Evolutionary conservation across 305 asterid genomes (phyloP).

Genomic region (Fraxinus platypoda): DNA sequence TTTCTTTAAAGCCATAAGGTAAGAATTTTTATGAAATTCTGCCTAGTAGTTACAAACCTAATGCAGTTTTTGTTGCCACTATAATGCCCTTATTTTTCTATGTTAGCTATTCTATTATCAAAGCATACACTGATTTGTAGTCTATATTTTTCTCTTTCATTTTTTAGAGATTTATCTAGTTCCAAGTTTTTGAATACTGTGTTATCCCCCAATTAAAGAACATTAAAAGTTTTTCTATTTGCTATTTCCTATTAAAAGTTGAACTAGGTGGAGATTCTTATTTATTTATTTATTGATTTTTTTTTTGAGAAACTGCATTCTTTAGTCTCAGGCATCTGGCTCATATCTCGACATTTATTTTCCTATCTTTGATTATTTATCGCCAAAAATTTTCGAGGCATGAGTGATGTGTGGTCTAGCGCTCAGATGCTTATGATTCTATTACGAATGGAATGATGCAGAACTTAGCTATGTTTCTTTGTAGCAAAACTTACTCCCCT

Average conservation of each 20-base stretch:
- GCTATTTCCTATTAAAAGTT: conserved; percentile 2
- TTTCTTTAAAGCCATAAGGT: conserved; percentile 79
- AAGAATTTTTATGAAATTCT: conserved; percentile 17
- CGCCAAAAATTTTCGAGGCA: background rate
- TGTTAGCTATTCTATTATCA: conserved; percentile 3
- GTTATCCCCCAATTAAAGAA: background rate
- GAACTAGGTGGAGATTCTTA: background rate
- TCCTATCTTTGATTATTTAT: background rate
- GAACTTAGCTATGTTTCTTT: background rate
- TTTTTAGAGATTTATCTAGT: background rate
- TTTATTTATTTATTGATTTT: background rate
- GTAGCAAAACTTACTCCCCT: background rate
- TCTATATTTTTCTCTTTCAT: background rate
- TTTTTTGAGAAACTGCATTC: background rate
- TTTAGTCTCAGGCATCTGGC: background rate
- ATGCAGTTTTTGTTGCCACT: conserved; percentile 2
- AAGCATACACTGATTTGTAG: background rate
- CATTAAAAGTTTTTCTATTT: background rate
- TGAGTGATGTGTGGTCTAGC: background rate
- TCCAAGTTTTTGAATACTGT: background rate
- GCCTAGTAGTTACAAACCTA: conserved; percentile 12
- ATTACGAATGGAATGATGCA: background rate
- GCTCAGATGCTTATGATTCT: background rate
- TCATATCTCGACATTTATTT: background rate
- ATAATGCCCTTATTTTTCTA: background rate